Conservation (phyloP, 2,329 filamentous ascomycete species). For the Pseudogymnoascus verrucosus region DNA sequence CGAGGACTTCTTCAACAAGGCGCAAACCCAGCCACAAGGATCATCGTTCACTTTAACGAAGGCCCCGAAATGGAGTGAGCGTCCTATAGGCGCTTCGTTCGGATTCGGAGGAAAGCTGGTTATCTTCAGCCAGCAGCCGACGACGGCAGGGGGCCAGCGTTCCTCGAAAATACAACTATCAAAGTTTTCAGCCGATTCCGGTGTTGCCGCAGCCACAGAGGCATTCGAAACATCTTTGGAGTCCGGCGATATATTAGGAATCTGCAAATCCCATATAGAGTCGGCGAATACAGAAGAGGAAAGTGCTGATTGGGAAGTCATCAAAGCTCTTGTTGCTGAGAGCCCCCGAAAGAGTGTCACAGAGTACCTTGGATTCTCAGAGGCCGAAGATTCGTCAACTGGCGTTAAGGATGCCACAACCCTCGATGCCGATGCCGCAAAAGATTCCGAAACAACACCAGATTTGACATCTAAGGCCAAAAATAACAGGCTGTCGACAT, state of each 20-base stretch:
- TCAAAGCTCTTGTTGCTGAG: slow-evolving; percentile 77
- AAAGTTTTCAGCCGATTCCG: slow-evolving; percentile 80
- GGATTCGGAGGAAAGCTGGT: slow-evolving; percentile 93
- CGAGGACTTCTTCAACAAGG: slow-evolving; percentile 94
- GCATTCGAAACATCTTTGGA: slow-evolving; percentile 79
- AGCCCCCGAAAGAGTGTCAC: slow-evolving; percentile 82
- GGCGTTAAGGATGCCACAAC: slow-evolving; percentile 37
- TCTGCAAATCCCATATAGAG: slow-evolving; percentile 73
- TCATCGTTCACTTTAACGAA: slow-evolving; percentile 80
- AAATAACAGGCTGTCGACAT: slow-evolving; percentile 60
- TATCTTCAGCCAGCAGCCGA: slow-evolving; percentile 54
- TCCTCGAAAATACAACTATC: slow-evolving; percentile 76
- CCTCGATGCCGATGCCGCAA: slow-evolving; percentile 33
- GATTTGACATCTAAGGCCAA: slow-evolving; percentile 41
- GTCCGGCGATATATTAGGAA: slow-evolving; percentile 64
- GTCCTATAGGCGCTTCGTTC: slow-evolving; percentile 79
- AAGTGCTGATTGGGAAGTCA: slow-evolving; percentile 91
- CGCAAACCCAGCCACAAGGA: slow-evolving; percentile 82
- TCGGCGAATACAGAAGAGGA: slow-evolving; percentile 78
- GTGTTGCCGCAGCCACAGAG: slow-evolving; percentile 74
- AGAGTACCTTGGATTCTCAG: slow-evolving; percentile 81
- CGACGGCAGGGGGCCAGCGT: slow-evolving; percentile 53
- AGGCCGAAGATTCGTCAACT: slow-evolving; percentile 43
- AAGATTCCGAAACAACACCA: slow-evolving; percentile 37
- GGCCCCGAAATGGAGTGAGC: slow-evolving; percentile 84